phyloP scores from a whole-genome alignment of 2,329 filamentous ascomycete species.

The Neonectria faginata region DNA sequence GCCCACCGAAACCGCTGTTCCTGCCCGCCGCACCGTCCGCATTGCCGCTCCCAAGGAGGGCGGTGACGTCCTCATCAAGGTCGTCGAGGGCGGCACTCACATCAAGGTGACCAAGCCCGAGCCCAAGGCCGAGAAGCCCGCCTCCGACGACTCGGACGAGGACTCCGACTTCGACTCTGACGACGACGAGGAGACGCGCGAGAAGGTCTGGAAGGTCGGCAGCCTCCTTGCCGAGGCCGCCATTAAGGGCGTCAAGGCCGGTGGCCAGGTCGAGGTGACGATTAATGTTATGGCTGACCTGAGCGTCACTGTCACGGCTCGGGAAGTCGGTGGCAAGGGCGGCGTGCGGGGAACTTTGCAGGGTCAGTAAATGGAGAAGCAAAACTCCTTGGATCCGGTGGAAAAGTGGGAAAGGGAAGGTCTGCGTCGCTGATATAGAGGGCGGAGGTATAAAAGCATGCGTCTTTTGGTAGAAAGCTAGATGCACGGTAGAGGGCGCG shows the following conservation, averaged over 20 bases:
- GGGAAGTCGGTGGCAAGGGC: constrained; percentile 89
- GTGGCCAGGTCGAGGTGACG: constrained; percentile 91
- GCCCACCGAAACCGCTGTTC: constrained; percentile 87
- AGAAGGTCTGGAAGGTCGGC: constrained; percentile 93
- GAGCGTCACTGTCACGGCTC: constrained; percentile 80
- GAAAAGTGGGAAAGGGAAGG: constrained; percentile 20
- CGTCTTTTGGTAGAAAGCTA: constrained; percentile 44
- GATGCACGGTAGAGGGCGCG: constrained; percentile 42
- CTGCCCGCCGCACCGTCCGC: constrained; percentile 85
- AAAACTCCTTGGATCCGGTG: constrained; percentile 8
- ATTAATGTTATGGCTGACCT: constrained; percentile 88
- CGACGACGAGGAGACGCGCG: constrained; percentile 88
- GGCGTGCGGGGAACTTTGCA: constrained; percentile 75
- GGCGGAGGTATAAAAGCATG: constrained; percentile 40
- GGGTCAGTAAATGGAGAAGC: constrained; percentile 36
- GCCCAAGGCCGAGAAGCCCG: constrained; percentile 79
- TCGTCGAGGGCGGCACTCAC: constrained; percentile 88
- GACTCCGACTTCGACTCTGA: constrained; percentile 71
- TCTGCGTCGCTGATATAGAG: constrained; percentile 31
- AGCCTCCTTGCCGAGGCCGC: constrained; percentile 86
- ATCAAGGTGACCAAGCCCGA: constrained; percentile 95
- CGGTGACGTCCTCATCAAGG: constrained; percentile 87
- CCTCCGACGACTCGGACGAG: constrained; percentile 74
- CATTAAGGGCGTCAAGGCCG: constrained; percentile 86
- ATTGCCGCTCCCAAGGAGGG: constrained; percentile 81